Evolutionary conservation across 164 flowering plant species (phyloP), one percentile per base, ranked within the genome.

Genomic region (Brasenia schreberi): DNA sequence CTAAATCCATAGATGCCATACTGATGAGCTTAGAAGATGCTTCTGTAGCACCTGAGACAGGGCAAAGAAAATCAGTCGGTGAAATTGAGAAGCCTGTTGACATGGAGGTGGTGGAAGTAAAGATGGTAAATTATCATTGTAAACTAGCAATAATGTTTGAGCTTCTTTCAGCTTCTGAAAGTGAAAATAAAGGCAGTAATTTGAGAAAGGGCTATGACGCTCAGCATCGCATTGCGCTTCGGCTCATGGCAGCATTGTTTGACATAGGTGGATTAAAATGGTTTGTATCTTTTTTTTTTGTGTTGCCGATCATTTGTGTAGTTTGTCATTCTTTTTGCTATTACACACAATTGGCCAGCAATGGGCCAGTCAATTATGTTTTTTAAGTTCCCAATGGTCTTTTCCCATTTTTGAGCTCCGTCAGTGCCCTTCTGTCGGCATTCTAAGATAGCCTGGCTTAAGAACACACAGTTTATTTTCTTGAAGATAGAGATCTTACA

Each of bases 191-290:
- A 39, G 45, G 52, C 64, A 75, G 77, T 23, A 81, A 74, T 59
- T 66, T 69, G 75, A 79, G 89, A 72, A 95, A 81, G 63, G 99
- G 97, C 44, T 95, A 89, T 82, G 99, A 95, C 85, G 89, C 99
- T 69, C 86, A 97, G 33, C 92, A 92, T 75, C 97, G 99, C 49
- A 92, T 83, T 52, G 97, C 97, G 73, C 72, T 95, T 67, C 81
- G 97, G 63, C 75, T 92, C 71, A 77, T 95, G 70, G 86, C 96
- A 39, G 83, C 97, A 43, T 95, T 97, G 98, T 79, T 95, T 67
- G 85, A 88, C 78, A 65, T 95, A 79, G 90, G 76, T 92, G 97
- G 97, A 81, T 72, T 65, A 83, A 88, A 77, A 73, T 95, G 99
- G 99, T 95, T 39, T 65, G 92, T 76, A 33, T 61, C 53, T 23